Evolutionary conservation across 1,139 yeast species (phyloP), one percentile per base, ranked within the genome.

Genomic region (Wickerhamiella infanticola): DNA sequence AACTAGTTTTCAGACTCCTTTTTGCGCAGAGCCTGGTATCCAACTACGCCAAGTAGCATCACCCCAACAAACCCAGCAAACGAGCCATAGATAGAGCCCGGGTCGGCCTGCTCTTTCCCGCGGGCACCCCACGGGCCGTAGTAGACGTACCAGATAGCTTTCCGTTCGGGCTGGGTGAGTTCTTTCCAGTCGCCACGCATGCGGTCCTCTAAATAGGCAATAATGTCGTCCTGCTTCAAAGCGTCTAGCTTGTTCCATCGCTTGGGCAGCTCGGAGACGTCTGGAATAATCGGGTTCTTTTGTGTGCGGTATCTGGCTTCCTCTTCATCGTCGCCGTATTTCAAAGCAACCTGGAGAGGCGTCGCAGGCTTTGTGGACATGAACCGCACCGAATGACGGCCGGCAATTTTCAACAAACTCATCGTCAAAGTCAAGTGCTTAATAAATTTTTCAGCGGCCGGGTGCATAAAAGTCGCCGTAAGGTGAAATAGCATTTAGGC

Each of bases 161-260:
- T 55, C 53, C 56, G 57, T 49, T 70, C 74, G 6, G 58, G 61
- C 3, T 39, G 47, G 6, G 63, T 51, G 55, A 70, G 54, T 3
- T 49, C 52, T 24, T 50, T 54, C 74, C 74, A 70, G 48, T 62
- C 59, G 18, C 63, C 70, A 26, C 68, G 62, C 68, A 66, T 66
- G 40, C 60, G 57, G 61, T 70, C 70, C 45, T 65, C 68, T 23
- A 70, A 53, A 50, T 68, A 70, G 45, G 67, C 65, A 24, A 61
- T 57, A n/a, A 70, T 58, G 50, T 68, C 73, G 42, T 68, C 72
- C 51, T 62, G 68, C 44, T 67, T 59, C 24, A 62, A 60, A 11
- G 60, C 59, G 37, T 65, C 63, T 63, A 68, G 55, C 45, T 55
- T 58, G 24, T 51, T 42, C 74, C 74, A 70, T 27, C 65, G 56